Base-by-base conservation (phyloP, 2,329 filamentous ascomycete genomes). In the Scortechinia acanthostroma region DNA sequence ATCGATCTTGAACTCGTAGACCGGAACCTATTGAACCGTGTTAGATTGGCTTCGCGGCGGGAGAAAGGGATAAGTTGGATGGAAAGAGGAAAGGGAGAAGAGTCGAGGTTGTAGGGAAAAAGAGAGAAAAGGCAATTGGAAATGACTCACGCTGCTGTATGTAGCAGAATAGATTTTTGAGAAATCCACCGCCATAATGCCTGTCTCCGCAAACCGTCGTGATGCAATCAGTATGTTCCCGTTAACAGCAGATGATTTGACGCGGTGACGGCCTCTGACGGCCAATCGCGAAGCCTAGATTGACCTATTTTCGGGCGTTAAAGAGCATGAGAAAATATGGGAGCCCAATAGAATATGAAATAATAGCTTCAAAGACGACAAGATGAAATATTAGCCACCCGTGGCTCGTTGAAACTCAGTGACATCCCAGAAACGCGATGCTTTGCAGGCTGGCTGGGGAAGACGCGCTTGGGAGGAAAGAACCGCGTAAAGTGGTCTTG, bases 151-250 rank as follows among this genome's bases (percentile, higher is more conserved):
- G 20, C 20, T 40, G 35, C 35, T 40, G 17, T 40, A 40, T 13
- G 35, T 40, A 19, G 35, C 35, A 40, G 35, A 40, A 19, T 40
- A 40, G 6, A 40, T 30, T n/a, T 30, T 30, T 10, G 25, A 30
- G n/a, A 10, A 30, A 30, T 30, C 25, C 25, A 30, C 25, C 10
- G 10, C 25, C 25, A 10, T n/a, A 10, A 30, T 30, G 25, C 10
- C n/a, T 10, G 25, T n/a, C 10, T 10, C 10, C n/a, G 25, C n/a
- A 30, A 10, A 30, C 10, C 10, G 25, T n/a, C 10, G 10, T 30
- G 10, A 30, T 10, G n/a, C n/a, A n/a, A 10, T 30, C 25, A 30
- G n/a, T 30, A 30, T 10, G 25, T 30, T 30, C 10, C 25, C 25
- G 25, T 10, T n/a, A n/a, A n/a, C n/a, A n/a, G n/a, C n/a, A n/a